phyloP scores from a whole-genome alignment of 2,329 filamentous ascomycete species.

The Colletotrichum lindemuthianum region DNA sequence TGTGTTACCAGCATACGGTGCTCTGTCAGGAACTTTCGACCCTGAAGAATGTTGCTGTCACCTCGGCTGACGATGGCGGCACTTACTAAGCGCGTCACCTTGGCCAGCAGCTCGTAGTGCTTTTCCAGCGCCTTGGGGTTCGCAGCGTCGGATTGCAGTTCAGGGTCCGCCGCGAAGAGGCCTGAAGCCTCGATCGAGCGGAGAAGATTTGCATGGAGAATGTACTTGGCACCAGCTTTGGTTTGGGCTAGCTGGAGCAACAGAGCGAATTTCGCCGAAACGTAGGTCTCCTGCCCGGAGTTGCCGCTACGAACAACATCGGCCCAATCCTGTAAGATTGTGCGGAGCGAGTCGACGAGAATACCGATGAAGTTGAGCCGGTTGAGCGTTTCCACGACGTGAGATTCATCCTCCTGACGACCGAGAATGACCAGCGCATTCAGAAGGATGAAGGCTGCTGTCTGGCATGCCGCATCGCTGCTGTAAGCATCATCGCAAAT shows the following conservation, averaged over 20 bases:
- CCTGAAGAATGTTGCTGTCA: slow-evolving; percentile 83
- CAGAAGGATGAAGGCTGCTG: slow-evolving; percentile 87
- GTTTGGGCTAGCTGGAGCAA: slow-evolving; percentile 87
- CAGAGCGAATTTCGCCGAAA: slow-evolving; percentile 80
- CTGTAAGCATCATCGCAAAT: slow-evolving; percentile 94
- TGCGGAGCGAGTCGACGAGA: slow-evolving; percentile 86
- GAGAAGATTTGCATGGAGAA: slow-evolving; percentile 92
- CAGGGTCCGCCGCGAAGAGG: slow-evolving; percentile 91
- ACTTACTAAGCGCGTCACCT: slow-evolving; percentile 83
- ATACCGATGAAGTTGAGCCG: slow-evolving; percentile 92
- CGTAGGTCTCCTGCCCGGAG: slow-evolving; percentile 60
- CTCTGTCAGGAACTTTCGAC: slow-evolving; percentile 81
- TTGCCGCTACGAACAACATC: slow-evolving; percentile 60
- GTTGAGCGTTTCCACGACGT: slow-evolving; percentile 82
- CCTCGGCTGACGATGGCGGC: slow-evolving; percentile 85
- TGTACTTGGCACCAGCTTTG: slow-evolving; percentile 81
- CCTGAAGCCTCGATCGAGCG: slow-evolving; percentile 80
- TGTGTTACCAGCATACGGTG: slow-evolving; percentile 87
- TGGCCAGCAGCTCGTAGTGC: slow-evolving; percentile 86
- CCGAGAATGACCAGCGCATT: slow-evolving; percentile 80
- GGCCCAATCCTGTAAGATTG: slow-evolving; percentile 78
- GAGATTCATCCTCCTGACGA: slow-evolving; percentile 74
- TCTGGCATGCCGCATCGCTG: slow-evolving; percentile 82
- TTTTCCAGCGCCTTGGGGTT: slow-evolving; percentile 77
- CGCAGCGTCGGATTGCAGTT: slow-evolving; percentile 83